Conservation (phyloP, 345 rosid species). For the Litchi chinensis region DNA sequence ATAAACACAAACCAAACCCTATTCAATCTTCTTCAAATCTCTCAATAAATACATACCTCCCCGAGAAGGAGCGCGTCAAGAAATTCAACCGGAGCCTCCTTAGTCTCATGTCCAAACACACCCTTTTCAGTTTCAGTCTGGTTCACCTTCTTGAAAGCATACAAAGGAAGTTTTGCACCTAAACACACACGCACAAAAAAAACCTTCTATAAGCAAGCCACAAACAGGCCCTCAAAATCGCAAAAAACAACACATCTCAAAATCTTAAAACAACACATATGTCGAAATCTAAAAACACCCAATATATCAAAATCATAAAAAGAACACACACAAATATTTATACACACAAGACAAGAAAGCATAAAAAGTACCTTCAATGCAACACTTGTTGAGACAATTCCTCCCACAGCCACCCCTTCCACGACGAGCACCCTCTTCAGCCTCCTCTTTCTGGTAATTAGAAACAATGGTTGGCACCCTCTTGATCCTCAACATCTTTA, state of each 20-base stretch:
- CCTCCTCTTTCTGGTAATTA: conserved; percentile 79
- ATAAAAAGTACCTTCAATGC: conserved; percentile 58
- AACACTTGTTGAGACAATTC: conserved; percentile 72
- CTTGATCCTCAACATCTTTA: conserved; percentile 74
- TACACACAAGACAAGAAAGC: background rate
- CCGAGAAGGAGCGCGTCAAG: conserved; percentile 82
- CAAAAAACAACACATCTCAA: background rate
- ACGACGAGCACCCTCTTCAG: conserved; percentile 53
- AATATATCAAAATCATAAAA: too few relatives aligned
- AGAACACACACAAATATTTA: too few relatives aligned
- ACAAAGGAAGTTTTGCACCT: conserved; percentile 82
- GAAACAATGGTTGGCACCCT: conserved; percentile 88
- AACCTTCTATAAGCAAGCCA: background rate
- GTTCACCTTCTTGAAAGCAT: conserved; percentile 59
- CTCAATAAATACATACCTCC: conserved; percentile 52
- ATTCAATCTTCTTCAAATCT: background rate
- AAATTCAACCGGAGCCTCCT: conserved; percentile 59
- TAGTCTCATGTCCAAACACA: conserved; percentile 27
- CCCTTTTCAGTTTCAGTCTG: conserved; percentile 28
- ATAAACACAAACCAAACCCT: background rate
- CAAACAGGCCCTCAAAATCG: background rate
- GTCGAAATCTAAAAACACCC: too few relatives aligned
- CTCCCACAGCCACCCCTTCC: conserved; percentile 68
- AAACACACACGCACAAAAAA: conserved; percentile 1
- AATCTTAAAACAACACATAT: too few relatives aligned